Percentiles rank a stretch among this genome's conserved stretches.
These are phyloP conservation scores for Sarocladiaceae sp. DNA, from an alignment of 2,329 filamentous ascomycete species.

Conservation along the genomic window DNA sequence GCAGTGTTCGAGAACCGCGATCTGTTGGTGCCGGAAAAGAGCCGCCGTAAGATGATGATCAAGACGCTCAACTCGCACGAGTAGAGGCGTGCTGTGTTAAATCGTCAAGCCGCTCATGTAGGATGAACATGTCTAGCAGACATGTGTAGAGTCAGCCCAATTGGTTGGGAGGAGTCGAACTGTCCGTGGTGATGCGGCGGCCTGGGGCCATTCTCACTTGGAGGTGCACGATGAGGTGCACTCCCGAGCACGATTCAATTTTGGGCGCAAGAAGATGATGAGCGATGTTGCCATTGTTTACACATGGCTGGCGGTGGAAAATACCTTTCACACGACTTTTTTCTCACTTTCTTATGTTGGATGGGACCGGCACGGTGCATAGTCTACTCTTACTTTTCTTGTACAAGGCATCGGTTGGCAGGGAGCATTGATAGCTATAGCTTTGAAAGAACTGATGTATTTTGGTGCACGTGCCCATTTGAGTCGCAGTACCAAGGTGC, in stretches of 20 bases:
- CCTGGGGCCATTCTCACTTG: neutral
- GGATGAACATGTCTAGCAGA: neutral
- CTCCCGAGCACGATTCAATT: too few relatives aligned
- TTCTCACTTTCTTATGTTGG: conserved; percentile 1
- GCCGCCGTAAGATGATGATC: conserved; percentile 69
- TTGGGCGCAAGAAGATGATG: too few relatives aligned
- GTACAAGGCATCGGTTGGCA: conserved; percentile 5
- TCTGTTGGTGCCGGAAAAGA: conserved; percentile 64
- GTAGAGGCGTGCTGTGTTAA: neutral
- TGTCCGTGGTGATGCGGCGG: neutral
- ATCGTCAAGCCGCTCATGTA: neutral
- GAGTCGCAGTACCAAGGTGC: too few relatives aligned
- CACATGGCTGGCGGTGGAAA: neutral
- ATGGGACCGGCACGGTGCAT: neutral
- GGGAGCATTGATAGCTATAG: conserved; percentile 7
- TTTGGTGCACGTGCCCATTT: neutral
- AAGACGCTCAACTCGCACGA: conserved; percentile 52
- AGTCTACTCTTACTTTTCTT: neutral
- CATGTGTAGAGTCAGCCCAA: neutral
- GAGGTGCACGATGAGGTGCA: neutral
- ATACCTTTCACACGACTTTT: neutral
- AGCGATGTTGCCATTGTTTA: too few relatives aligned
- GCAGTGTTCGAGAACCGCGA: conserved; percentile 61
- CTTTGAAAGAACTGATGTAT: neutral
- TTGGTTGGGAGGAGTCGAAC: neutral